Base-by-base conservation (phyloP, 148 eudicot species). In the Chenopodium suecicum region DNA sequence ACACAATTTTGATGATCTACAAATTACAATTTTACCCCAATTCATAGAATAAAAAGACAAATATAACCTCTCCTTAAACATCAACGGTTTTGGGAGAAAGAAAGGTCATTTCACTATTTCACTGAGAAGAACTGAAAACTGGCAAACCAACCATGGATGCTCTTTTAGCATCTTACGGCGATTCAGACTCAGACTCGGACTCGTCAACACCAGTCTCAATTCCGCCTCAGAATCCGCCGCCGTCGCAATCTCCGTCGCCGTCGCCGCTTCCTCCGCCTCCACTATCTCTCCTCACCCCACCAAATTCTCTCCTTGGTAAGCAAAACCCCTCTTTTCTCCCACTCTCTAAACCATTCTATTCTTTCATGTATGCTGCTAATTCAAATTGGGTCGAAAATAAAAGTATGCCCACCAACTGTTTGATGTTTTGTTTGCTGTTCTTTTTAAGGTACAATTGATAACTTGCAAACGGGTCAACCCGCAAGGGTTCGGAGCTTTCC, bases 251-350 rank as follows among this genome's bases (percentile, higher is more conserved):
- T 6, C 84, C 87, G 25, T 52, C 56, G 7, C 74, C 80, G 23
- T 41, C 80, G 9, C 84, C 87, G 27, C 89, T 92, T 64, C 98
- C 98, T 27, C 98, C 98, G 14, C 98, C 98, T 8, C 98, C 94
- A 23, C 71, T 95, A 8, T 84, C 88, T 83, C 97, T 93, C 56
- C 98, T 95, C 84, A 81, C 63, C 17, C 86, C 97, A 12, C 92
- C 93, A 68, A 90, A 89, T 84, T 85, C 90, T 46, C 66, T 83
- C 29, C 34, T 69, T 6, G 83, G 97, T 95, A 87, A 78, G 17
- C 80, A 56, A 52, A 56, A 0, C 62, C 62, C 62, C 5, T 4
- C 62, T 1, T 4, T 5, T 56, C 62, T 56, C 60, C 22, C 62
- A 4, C 62, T 17, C 27, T 0, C 79, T 52, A n/a, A 11, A 27